Conservation (phyloP, 345 rosid genomes). For the Populus nigra region DNA sequence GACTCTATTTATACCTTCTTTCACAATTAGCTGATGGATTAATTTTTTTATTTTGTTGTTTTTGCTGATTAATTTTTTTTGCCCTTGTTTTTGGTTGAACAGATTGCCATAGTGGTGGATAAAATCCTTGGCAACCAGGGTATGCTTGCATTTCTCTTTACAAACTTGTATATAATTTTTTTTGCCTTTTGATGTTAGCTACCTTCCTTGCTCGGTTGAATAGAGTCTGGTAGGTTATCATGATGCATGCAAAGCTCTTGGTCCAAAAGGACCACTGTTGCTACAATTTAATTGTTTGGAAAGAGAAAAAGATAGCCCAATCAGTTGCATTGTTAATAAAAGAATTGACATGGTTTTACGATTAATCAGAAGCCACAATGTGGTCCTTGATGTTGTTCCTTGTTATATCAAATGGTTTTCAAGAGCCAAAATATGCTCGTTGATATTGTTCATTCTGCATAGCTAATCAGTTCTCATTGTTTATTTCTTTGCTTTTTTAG, state of each 20-base stretch:
- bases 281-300: background rate
- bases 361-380: background rate
- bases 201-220: background rate
- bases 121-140: constrained; percentile 70
- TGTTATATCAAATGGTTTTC: background rate
- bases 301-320: background rate
- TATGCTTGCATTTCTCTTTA: constrained; percentile 28
- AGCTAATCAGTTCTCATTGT: background rate
- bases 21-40: background rate
- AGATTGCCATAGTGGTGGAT: constrained; percentile 87
- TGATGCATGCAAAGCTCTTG: background rate
- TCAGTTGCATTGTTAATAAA: background rate
- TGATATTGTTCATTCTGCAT: background rate
- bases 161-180: background rate
- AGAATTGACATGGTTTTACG: background rate
- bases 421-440: background rate
- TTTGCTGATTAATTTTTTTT: background rate
- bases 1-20: background rate
- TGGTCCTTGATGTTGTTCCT: background rate
- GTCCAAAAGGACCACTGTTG: background rate
- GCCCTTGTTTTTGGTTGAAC: constrained; percentile 11
- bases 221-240: background rate
- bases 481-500: constrained; percentile 31
- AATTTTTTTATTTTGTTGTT: background rate
- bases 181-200: background rate